Conservation (phyloP, 1,284 basidiomycete species). For the Moesziomyces antarcticus region DNA sequence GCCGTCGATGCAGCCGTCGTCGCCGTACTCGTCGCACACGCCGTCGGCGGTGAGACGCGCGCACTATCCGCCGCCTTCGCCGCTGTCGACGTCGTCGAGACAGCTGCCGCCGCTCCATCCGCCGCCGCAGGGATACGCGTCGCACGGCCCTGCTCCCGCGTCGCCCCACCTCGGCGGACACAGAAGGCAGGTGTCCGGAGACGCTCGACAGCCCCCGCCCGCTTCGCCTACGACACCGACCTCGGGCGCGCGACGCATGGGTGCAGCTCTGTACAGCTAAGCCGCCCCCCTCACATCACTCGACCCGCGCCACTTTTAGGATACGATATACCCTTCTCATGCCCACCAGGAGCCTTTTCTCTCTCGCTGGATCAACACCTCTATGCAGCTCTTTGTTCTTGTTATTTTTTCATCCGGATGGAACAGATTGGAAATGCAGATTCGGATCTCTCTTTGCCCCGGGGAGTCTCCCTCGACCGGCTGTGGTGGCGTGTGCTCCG, state of each 20-base stretch:
- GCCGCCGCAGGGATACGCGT: slow-evolving; percentile 9
- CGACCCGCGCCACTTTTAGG: too few species aligned
- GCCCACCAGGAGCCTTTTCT: neutral
- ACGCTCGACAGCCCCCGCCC: slow-evolving; percentile 4
- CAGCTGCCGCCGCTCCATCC: slow-evolving; percentile 31
- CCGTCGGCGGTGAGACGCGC: slow-evolving; percentile 30
- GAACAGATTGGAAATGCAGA: neutral
- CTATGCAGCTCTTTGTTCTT: too few species aligned
- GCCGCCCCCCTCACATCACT: neutral
- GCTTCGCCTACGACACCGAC: slow-evolving; percentile 28
- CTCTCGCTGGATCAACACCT: neutral
- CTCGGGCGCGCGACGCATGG: slow-evolving; percentile 30
- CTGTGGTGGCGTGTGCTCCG: too few species aligned
- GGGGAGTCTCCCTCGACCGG: too few species aligned
- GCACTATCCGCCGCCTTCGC: slow-evolving; percentile 36
- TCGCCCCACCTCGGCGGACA: slow-evolving; percentile 17
- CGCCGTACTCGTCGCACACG: slow-evolving; percentile 34
- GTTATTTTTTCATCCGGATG: too few species aligned
- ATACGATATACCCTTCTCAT: neutral
- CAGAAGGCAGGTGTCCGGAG: slow-evolving; percentile 27
- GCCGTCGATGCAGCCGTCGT: slow-evolving; percentile 33
- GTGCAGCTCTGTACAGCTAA: slow-evolving; percentile 42
- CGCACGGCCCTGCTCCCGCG: slow-evolving; percentile 20
- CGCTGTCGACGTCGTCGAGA: slow-evolving; percentile 17
- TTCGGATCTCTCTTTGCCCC: too few species aligned